These are phyloP conservation scores for Penstemon barbatus DNA, from an alignment of 257 asterid species.

Conservation along the genomic window DNA sequence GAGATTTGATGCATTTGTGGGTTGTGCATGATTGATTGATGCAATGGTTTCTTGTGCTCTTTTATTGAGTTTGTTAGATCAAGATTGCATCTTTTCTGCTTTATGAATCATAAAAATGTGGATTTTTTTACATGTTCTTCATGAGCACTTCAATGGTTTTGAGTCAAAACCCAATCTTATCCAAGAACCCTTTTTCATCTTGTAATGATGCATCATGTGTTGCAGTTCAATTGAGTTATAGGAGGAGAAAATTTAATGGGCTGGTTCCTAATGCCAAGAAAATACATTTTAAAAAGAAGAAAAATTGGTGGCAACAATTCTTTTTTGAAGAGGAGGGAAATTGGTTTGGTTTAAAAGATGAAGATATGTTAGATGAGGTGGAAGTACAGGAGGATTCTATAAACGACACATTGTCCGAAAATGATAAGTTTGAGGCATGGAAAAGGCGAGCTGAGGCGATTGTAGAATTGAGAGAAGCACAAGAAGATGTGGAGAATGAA, in stretches of 20 bases:
- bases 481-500: conserved; percentile 75
- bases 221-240: conserved; percentile 36
- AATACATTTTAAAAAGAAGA: conserved; percentile 46
- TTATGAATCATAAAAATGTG: conserved; percentile 67
- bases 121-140: conserved; percentile 57
- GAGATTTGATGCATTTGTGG: conserved; percentile 37
- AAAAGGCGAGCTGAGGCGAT: conserved; percentile 90
- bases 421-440: conserved; percentile 96
- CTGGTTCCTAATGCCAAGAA: conserved; percentile 71
- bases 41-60: conserved; percentile 33
- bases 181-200: conserved; percentile 37
- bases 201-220: conserved; percentile 28
- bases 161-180: conserved; percentile 54
- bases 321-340: conserved; percentile 80
- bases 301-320: conserved; percentile 85
- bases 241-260: conserved; percentile 54
- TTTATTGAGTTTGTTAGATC: conserved; percentile 33
- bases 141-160: conserved; percentile 87
- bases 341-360: conserved; percentile 92
- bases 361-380: conserved; percentile 56
- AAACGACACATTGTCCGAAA: conserved; percentile 59
- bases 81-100: conserved; percentile 45
- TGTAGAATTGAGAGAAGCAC: conserved; percentile 91
- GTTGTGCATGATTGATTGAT: conserved; percentile 35
- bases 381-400: conserved; percentile 53